A percentile compares a stretch with the other conserved stretches of the same genome.
phyloP scores from a whole-genome alignment of 179 eudicot genomes.

The Gypsophila paniculata region DNA sequence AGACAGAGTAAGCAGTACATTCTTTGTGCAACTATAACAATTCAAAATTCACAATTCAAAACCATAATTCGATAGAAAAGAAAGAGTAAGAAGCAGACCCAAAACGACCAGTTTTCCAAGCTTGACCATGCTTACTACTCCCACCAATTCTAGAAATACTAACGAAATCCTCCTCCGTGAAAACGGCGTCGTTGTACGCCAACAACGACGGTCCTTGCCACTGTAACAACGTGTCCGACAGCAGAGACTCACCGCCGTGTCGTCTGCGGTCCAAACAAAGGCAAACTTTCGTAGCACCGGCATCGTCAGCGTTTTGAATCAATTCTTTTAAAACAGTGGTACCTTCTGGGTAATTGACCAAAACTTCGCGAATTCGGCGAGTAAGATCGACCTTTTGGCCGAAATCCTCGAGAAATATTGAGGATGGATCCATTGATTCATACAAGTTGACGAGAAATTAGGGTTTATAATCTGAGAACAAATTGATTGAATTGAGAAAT shows the following conservation, averaged over 20 bases:
- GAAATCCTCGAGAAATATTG: conserved; percentile 68
- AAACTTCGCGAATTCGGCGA: conserved; percentile 78
- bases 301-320: conserved; percentile 93
- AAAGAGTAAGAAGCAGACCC: conserved; percentile 44
- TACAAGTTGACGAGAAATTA: neutral
- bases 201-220: conserved; percentile 90
- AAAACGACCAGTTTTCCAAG: conserved; percentile 93
- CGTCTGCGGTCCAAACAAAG: conserved; percentile 77
- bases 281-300: conserved; percentile 77
- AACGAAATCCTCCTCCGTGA: conserved; percentile 83
- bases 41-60: too few species aligned
- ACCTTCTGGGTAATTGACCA: conserved; percentile 84
- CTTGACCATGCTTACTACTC: conserved; percentile 66
- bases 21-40: too few species aligned
- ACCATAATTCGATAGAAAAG: neutral
- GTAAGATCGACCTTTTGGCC: conserved; percentile 97
- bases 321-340: conserved; percentile 86
- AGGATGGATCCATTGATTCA: conserved; percentile 2
- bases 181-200: conserved; percentile 80
- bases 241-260: conserved; percentile 50
- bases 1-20: too few species aligned
- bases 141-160: conserved; percentile 95
- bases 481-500: neutral
- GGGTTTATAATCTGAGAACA: neutral
- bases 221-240: conserved; percentile 55